A percentile compares a stretch with the other conserved stretches of the same genome.
Conservation (phyloP, 2,329 filamentous ascomycete genomes). For the Coniochaeta sp. region DNA sequence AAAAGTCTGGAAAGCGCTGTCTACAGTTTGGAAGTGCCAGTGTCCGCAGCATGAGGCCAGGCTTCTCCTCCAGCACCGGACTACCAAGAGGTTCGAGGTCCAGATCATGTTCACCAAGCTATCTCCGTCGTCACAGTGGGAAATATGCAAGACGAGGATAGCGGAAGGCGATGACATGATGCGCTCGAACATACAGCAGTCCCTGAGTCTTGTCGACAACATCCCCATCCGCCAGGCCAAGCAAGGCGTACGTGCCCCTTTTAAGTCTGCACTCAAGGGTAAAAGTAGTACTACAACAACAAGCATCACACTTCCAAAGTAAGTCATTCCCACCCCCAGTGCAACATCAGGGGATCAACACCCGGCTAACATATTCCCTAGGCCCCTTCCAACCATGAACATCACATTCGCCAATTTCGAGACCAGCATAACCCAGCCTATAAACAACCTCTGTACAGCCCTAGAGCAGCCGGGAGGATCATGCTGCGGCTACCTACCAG, state of each 20-base stretch:
- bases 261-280: too few relatives aligned
- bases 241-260: too few relatives aligned
- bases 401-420: neutral
- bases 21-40: constrained; percentile 15
- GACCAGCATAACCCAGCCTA: too few relatives aligned
- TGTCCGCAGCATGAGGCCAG: constrained; percentile 15
- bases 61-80: constrained; percentile 18
- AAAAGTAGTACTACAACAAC: too few relatives aligned
- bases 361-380: too few relatives aligned
- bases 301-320: too few relatives aligned
- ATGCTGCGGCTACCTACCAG: constrained; percentile 12
- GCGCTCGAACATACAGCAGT: too few relatives aligned
- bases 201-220: too few relatives aligned
- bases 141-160: constrained; percentile 7
- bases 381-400: too few relatives aligned
- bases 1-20: constrained; percentile 14
- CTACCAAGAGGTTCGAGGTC: constrained; percentile 11
- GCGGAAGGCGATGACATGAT: neutral
- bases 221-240: too few relatives aligned
- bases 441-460: constrained; percentile 9
- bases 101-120: constrained; percentile 11
- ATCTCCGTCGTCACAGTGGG: constrained; percentile 4
- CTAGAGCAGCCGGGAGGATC: neutral
- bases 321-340: too few relatives aligned
- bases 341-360: too few relatives aligned